These are phyloP conservation scores for Kazachstania martiniae DNA, from an alignment of 805 yeast genomes.

Conservation along the genomic window DNA sequence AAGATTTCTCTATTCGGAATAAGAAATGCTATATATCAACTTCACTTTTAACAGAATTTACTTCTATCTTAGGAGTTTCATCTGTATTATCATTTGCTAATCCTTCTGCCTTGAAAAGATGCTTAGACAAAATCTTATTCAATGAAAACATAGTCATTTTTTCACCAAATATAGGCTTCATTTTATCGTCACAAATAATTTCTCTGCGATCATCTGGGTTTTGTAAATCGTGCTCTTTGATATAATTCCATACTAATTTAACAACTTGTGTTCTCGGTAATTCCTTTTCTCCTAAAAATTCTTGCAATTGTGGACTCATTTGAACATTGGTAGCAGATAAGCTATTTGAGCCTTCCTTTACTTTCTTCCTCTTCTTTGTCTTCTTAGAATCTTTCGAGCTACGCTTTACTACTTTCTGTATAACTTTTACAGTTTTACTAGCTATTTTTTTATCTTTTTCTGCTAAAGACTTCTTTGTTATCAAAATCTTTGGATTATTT, in stretches of 20 bases:
- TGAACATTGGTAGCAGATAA: slow-evolving; percentile 29
- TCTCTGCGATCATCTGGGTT: slow-evolving; percentile 56
- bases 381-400: slow-evolving; percentile 7
- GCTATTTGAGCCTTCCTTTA: slow-evolving; percentile 1
- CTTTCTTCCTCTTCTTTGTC: slow-evolving; percentile 6
- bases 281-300: slow-evolving; percentile 35
- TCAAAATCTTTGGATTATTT: slow-evolving; percentile 23
- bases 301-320: slow-evolving; percentile 42
- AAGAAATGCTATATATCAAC: too few species aligned
- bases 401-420: background rate
- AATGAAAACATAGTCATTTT: slow-evolving; percentile 47
- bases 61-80: background rate
- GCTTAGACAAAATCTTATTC: slow-evolving; percentile 43
- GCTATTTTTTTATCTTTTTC: slow-evolving; percentile 9
- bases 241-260: slow-evolving; percentile 59
- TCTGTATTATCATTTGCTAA: slow-evolving; percentile 3
- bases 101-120: slow-evolving; percentile 33
- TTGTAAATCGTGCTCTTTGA: slow-evolving; percentile 51
- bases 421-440: slow-evolving; percentile 5
- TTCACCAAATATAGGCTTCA: slow-evolving; percentile 50
- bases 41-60: too few species aligned
- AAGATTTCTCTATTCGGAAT: too few species aligned
- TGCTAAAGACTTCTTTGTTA: slow-evolving; percentile 28
- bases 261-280: slow-evolving; percentile 63
- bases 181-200: slow-evolving; percentile 49